A percentile compares a stretch with the other conserved stretches of the same genome.
Conservation (phyloP, 1,139 yeast genomes). For the Suhomyces ambrosiae region DNA sequence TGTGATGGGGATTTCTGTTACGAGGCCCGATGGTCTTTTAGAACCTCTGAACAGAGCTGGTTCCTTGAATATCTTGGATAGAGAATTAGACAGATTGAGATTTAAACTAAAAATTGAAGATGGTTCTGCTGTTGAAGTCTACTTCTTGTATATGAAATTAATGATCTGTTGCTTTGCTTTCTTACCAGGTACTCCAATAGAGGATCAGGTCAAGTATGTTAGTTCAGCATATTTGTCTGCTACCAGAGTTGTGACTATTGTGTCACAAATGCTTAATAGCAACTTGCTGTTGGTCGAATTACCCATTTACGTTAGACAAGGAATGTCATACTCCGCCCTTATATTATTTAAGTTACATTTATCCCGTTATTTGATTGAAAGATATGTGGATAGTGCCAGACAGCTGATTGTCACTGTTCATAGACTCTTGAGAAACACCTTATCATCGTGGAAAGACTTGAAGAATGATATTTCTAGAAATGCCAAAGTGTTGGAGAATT, state of each 20-base stretch:
- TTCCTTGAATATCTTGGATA: slow-evolving; percentile 70
- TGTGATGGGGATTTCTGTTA: slow-evolving; percentile 87
- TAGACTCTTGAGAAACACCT: slow-evolving; percentile 79
- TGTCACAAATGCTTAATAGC: slow-evolving; percentile 61
- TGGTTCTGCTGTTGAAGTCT: slow-evolving; percentile 69
- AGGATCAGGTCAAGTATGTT: slow-evolving; percentile 84
- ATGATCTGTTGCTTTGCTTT: slow-evolving; percentile 90
- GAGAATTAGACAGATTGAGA: slow-evolving; percentile 73
- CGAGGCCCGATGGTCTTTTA: slow-evolving; percentile 85
- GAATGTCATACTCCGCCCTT: slow-evolving; percentile 79
- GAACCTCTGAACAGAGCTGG: slow-evolving; percentile 85
- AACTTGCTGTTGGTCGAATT: slow-evolving; percentile 77
- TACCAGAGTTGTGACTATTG: slow-evolving; percentile 77
- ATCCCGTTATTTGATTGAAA: slow-evolving; percentile 73
- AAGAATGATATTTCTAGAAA: slow-evolving; percentile 90
- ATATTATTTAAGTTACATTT: slow-evolving; percentile 79
- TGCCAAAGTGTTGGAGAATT: slow-evolving; percentile 88
- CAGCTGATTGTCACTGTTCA: slow-evolving; percentile 94
- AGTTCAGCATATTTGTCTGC: slow-evolving; percentile 81
- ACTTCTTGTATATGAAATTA: slow-evolving; percentile 73
- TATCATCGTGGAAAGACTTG: slow-evolving; percentile 89
- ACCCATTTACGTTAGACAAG: slow-evolving; percentile 85
- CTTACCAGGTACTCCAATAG: slow-evolving; percentile 86
- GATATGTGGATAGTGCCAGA: slow-evolving; percentile 83
- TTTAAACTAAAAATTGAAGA: slow-evolving; percentile 65